Evolutionary conservation across 768 basidiomycete species (phyloP).

Genomic region (Pilatotrama ljubarskyi): DNA sequence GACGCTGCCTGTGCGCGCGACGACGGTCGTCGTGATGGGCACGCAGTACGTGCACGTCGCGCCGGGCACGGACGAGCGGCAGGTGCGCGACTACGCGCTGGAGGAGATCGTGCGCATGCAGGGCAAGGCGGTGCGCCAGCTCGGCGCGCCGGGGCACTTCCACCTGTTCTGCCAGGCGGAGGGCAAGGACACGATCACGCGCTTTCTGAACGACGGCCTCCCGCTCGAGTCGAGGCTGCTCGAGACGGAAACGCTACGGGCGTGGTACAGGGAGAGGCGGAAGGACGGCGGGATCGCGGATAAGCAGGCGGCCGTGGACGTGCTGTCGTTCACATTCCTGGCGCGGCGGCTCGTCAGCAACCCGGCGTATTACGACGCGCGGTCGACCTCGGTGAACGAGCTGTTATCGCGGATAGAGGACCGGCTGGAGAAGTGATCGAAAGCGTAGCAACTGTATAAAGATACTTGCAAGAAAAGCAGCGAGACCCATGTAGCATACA

Average conservation of each 20-base stretch:
- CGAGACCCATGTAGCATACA: slow-evolving; percentile 1
- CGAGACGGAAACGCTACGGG: slow-evolving; percentile 47
- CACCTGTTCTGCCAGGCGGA: slow-evolving; percentile 90
- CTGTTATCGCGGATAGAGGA: slow-evolving; percentile 75
- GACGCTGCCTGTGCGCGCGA: slow-evolving; percentile 83
- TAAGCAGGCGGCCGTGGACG: slow-evolving; percentile 73
- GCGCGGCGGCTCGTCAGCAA: slow-evolving; percentile 70
- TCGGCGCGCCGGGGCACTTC: slow-evolving; percentile 60
- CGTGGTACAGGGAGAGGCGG: slow-evolving; percentile 48
- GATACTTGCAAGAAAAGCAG: not conserved
- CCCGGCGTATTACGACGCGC: slow-evolving; percentile 80
- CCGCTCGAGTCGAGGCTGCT: slow-evolving; percentile 83
- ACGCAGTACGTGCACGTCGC: slow-evolving; percentile 76
- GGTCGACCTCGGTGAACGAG: slow-evolving; percentile 45
- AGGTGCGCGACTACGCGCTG: slow-evolving; percentile 77
- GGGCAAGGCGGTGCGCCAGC: slow-evolving; percentile 68
- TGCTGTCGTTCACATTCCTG: slow-evolving; percentile 81
- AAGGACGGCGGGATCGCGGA: slow-evolving; percentile 40
- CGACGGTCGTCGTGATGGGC: slow-evolving; percentile 85
- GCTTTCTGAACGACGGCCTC: slow-evolving; percentile 85
- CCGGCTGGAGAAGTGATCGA: slow-evolving; percentile 32
- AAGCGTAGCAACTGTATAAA: not conserved
- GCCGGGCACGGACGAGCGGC: slow-evolving; percentile 53
- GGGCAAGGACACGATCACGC: slow-evolving; percentile 74
- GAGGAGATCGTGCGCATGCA: slow-evolving; percentile 92